phyloP scores from a whole-genome alignment of 2,329 filamentous ascomycete genomes.

The Apiospora pterosperma region DNA sequence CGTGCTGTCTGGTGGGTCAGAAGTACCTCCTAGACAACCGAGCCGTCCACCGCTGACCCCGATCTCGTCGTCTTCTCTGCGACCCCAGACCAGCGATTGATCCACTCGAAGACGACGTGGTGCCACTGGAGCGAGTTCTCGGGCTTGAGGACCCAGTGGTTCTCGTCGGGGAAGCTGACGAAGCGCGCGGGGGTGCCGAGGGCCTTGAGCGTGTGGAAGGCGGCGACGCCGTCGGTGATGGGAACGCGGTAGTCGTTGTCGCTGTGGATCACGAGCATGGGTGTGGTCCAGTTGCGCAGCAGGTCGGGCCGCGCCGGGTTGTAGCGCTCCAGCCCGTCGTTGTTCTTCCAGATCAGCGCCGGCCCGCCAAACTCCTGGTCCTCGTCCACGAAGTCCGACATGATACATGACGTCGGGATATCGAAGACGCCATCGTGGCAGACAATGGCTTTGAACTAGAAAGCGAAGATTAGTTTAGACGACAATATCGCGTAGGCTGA shows the following conservation, averaged over 20 bases:
- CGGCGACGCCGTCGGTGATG: slow-evolving; percentile 32
- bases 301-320: slow-evolving; percentile 44
- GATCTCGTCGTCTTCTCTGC: background rate
- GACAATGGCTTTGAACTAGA: slow-evolving; percentile 51
- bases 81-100: slow-evolving; percentile 16
- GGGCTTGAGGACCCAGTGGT: slow-evolving; percentile 11
- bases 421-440: slow-evolving; percentile 47
- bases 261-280: slow-evolving; percentile 70
- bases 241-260: slow-evolving; percentile 61
- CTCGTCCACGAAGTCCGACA: slow-evolving; percentile 19
- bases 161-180: slow-evolving; percentile 18
- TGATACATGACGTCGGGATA: slow-evolving; percentile 24
- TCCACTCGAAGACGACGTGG: slow-evolving; percentile 18
- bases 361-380: slow-evolving; percentile 40
- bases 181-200: slow-evolving; percentile 17
- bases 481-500: background rate
- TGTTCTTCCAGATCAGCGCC: slow-evolving; percentile 39
- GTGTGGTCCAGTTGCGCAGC: slow-evolving; percentile 53
- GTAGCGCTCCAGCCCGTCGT: slow-evolving; percentile 45
- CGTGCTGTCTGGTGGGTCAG: too few species aligned
- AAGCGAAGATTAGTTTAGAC: too few species aligned
- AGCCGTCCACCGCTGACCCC: background rate
- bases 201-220: slow-evolving; percentile 17
- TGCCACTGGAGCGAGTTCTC: slow-evolving; percentile 17
- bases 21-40: background rate